Evolutionary conservation across 2,329 filamentous ascomycete species (phyloP), one percentile per base, ranked within the genome.

Genomic region (Pseudogymnoascus sp.): DNA sequence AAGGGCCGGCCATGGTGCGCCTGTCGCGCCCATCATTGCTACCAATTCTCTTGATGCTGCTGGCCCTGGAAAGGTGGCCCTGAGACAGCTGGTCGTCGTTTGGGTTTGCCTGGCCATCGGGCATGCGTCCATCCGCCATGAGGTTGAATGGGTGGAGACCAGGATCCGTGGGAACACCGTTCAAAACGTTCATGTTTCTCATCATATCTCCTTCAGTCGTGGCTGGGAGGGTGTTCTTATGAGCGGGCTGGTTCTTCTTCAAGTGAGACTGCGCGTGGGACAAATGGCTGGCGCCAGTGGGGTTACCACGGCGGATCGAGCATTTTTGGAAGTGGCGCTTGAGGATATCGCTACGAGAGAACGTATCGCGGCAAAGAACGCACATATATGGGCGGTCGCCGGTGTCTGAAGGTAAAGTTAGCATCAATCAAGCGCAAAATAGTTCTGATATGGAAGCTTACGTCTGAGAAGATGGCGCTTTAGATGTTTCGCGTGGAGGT

Each of bases 321-420:
- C 94, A 99, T 80, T 99, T 99, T 76, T 97, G 92, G 78, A 97
- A 99, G 78, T 99, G 94, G 67, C 94, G 90, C 82, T 99, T 99
- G 71, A 99, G 80, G 67, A 99, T 97, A 74, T 99, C 94, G 81
- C 92, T 96, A 74, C 94, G 88, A 58, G 91, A 96, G 77, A 99
- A 99, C 35, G 92, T 97, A 76, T 97, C 94, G 75, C 94, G 92
- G 81, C 94, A 99, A 60, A 99, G 82, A 67, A 96, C 90, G 78
- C 94, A 99, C 86, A 95, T 95, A 79, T 99, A 99, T 62, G 94
- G 94, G 68, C 94, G 90, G 75, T 97, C 93, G 72, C 94, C 94
- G 65, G 94, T 97, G 79, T 99, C 93, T 96, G 70, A 52, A 62
- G 12, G 9, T 27, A 62, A 42, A 21, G 61, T 62, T 67, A 61